These are phyloP conservation scores for Meredithiella fracta DNA, from an alignment of 2,329 filamentous ascomycete species.

Conservation along the genomic window DNA sequence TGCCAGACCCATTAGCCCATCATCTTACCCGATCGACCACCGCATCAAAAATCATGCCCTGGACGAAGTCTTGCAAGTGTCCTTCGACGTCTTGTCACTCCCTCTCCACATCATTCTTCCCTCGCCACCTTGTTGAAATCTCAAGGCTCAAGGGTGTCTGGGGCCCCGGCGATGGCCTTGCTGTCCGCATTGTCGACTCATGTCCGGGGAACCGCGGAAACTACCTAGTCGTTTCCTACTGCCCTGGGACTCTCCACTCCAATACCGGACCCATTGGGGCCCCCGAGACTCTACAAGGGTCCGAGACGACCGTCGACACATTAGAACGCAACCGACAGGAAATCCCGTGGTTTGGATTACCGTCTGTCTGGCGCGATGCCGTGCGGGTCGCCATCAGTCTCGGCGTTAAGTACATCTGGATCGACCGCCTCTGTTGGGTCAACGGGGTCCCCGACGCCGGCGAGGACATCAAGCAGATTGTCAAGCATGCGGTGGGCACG, in stretches of 20 bases:
- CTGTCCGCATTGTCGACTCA: constrained; percentile 6
- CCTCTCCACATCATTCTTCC: neutral
- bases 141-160: constrained; percentile 5
- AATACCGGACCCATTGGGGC: neutral
- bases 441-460: neutral
- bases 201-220: constrained; percentile 3
- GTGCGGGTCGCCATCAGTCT: constrained; percentile 3
- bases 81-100: neutral
- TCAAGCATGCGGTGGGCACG: neutral
- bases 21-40: neutral
- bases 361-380: constrained; percentile 1
- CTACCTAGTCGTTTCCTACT: constrained; percentile 5
- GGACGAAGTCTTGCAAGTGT: constrained; percentile 3
- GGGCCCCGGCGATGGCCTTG: constrained; percentile 1
- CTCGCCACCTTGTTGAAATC: constrained; percentile 6
- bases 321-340: constrained; percentile 6
- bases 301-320: neutral
- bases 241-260: neutral
- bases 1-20: neutral
- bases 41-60: neutral
- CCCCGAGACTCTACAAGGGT: neutral
- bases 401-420: constrained; percentile 9
- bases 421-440: constrained; percentile 1
- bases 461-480: neutral
- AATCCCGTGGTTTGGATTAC: constrained; percentile 4